A percentile compares a stretch with the other conserved stretches of the same genome.
These are phyloP conservation scores for Osmanthus fragrans DNA, from an alignment of 257 asterid species.

Conservation along the genomic window DNA sequence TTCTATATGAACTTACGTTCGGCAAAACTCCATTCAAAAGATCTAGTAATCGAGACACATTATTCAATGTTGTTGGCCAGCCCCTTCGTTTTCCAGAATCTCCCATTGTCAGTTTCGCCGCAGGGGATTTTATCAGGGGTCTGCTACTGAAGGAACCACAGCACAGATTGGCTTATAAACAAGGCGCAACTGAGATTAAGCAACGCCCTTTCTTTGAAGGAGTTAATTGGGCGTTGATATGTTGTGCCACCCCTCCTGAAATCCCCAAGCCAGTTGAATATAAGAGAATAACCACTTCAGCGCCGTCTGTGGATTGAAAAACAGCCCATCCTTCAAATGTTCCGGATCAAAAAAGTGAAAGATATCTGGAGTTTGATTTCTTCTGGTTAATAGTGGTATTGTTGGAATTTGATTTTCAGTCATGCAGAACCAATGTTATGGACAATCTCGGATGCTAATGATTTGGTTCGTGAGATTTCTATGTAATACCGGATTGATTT, in stretches of 20 bases:
- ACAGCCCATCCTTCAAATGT: constrained; percentile 11
- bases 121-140: constrained; percentile 56
- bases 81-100: constrained; percentile 59
- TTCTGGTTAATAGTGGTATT: constrained; percentile 29
- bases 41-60: constrained; percentile 53
- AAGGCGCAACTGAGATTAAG: constrained; percentile 62
- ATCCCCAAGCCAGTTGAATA: constrained; percentile 46
- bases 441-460: neutral
- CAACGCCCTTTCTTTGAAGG: constrained; percentile 68
- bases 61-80: constrained; percentile 58
- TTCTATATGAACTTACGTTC: constrained; percentile 50
- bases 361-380: constrained; percentile 60
- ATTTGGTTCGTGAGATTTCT: neutral
- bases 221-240: constrained; percentile 60
- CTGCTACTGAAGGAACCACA: constrained; percentile 62
- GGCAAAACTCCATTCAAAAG: constrained; percentile 63
- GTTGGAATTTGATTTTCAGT: constrained; percentile 1
- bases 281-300: constrained; percentile 37
- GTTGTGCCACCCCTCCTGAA: constrained; percentile 70
- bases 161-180: constrained; percentile 55
- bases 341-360: constrained; percentile 41
- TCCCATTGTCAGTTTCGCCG: constrained; percentile 53
- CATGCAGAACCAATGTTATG: constrained; percentile 9
- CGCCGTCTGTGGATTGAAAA: constrained; percentile 30
- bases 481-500: neutral